Evolutionary conservation across 2,329 filamentous ascomycete genomes (phyloP).

Genomic region (Dothiorella sarmentorum): DNA sequence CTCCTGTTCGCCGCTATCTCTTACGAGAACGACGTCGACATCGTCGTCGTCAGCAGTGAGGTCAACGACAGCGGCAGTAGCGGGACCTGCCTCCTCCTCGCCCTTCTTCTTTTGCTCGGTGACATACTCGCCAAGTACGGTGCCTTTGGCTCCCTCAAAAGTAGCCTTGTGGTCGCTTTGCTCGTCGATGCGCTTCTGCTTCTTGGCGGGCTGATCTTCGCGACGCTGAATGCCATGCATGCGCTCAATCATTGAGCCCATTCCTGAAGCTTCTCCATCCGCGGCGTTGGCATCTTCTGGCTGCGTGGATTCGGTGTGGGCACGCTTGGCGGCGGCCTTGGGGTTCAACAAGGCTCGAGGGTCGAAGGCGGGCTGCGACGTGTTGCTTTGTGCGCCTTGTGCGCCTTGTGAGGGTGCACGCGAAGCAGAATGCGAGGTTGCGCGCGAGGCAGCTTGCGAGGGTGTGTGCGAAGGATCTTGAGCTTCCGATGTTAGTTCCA

Average conservation of each 20-base stretch:
- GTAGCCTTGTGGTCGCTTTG: conserved; percentile 38
- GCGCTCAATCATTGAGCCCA: conserved; percentile 66
- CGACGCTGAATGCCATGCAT: conserved; percentile 73
- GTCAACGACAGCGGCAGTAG: conserved; percentile 40
- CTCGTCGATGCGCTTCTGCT: conserved; percentile 30
- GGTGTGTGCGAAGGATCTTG: neutral
- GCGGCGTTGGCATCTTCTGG: neutral
- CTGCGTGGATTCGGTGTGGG: conserved; percentile 22
- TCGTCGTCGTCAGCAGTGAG: conserved; percentile 50
- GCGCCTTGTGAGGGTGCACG: neutral
- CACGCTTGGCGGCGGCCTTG: conserved; percentile 30
- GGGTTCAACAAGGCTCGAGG: conserved; percentile 36
- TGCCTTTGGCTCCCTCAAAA: conserved; percentile 46
- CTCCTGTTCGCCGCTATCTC: conserved; percentile 62
- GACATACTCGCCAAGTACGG: conserved; percentile 62
- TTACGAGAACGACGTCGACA: conserved; percentile 53
- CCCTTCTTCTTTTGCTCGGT: conserved; percentile 37
- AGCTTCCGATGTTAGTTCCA: neutral
- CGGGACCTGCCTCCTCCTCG: conserved; percentile 45
- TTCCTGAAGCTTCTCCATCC: conserved; percentile 36
- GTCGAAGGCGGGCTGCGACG: conserved; percentile 22
- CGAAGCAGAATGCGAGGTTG: neutral
- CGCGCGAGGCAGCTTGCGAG: neutral
- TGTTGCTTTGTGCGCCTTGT: conserved; percentile 1
- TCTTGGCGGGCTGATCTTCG: conserved; percentile 56